phyloP scores from a whole-genome alignment of 352 stramenopile genomes.

The Phytophthora aleatoria region DNA sequence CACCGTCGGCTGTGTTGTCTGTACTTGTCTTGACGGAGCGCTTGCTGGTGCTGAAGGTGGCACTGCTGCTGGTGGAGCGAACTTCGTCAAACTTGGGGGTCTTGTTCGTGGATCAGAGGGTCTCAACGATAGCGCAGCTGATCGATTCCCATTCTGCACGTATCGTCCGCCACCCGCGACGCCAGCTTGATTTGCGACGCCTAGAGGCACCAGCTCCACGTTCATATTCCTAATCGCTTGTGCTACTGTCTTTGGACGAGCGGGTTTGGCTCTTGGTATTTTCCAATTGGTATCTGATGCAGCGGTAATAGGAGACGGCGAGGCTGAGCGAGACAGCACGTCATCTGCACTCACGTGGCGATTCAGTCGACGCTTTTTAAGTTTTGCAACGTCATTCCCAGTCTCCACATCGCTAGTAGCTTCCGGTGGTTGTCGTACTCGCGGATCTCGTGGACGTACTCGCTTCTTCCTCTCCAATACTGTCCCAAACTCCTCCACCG shows the following conservation, averaged over 20 bases:
- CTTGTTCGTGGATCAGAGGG: constrained; percentile 17
- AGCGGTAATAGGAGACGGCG: constrained; percentile 21
- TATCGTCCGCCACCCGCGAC: constrained; percentile 62
- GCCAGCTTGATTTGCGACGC: constrained; percentile 32
- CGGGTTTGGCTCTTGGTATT: constrained; percentile 20
- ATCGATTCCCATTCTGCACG: constrained; percentile 69
- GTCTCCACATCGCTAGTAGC: constrained; percentile 16
- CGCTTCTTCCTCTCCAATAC: constrained; percentile 10
- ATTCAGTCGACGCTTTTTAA: constrained; percentile 33
- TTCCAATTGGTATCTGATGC: constrained; percentile 15
- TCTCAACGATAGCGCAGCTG: constrained; percentile 22
- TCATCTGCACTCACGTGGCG: constrained; percentile 25
- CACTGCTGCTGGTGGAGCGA: constrained; percentile 2
- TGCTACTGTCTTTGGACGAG: constrained; percentile 25
- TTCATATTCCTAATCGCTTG: constrained; percentile 47
- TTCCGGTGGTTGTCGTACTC: background rate
- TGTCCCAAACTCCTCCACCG: constrained; percentile 6
- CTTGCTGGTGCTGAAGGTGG: constrained; percentile 3
- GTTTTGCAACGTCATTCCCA: background rate
- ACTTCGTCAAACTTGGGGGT: constrained; percentile 25
- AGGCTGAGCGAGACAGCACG: constrained; percentile 16
- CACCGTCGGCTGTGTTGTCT: constrained; percentile 4
- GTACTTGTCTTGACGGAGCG: constrained; percentile 5
- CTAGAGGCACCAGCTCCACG: constrained; percentile 61
- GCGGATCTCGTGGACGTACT: background rate